A percentile compares a stretch with the other conserved stretches of the same genome.
Conservation (phyloP, 2,329 filamentous ascomycete genomes). For the Exserohilum turcica region DNA sequence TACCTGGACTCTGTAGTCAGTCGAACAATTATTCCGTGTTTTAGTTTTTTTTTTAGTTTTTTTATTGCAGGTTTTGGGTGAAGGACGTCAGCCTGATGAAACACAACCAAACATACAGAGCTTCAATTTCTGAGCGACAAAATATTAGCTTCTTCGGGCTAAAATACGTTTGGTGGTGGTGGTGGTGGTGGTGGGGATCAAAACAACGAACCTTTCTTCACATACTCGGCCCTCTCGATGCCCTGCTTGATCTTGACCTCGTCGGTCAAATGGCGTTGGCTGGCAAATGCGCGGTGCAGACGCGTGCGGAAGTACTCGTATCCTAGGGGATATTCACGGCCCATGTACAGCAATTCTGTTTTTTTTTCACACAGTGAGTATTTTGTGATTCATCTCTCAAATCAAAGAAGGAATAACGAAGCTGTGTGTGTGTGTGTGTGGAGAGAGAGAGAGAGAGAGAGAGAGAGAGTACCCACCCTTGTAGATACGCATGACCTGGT, state of each 20-base stretch:
- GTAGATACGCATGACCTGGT: constrained; percentile 83
- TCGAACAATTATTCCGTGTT: not conserved
- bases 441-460: not conserved
- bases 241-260: constrained; percentile 76
- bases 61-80: constrained; percentile 3
- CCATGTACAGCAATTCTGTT: constrained; percentile 80
- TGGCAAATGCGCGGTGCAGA: constrained; percentile 83
- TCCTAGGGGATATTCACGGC: constrained; percentile 84
- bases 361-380: too few relatives aligned
- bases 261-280: constrained; percentile 71
- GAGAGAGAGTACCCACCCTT: constrained; percentile 65
- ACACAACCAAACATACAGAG: constrained; percentile 68
- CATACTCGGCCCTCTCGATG: constrained; percentile 80
- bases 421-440: too few relatives aligned
- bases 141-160: constrained; percentile 2
- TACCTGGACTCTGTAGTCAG: constrained; percentile 62
- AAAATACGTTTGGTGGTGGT: not conserved
- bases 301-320: constrained; percentile 80
- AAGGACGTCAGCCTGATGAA: too few relatives aligned
- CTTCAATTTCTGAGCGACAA: constrained; percentile 74
- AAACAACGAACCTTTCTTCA: constrained; percentile 76
- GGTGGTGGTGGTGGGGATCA: too few relatives aligned
- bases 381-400: too few relatives aligned
- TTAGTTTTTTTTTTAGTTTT: not conserved
- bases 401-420: not conserved